These are phyloP conservation scores for Suillus paluster DNA, from an alignment of 768 basidiomycete species.

Conservation along the genomic window DNA sequence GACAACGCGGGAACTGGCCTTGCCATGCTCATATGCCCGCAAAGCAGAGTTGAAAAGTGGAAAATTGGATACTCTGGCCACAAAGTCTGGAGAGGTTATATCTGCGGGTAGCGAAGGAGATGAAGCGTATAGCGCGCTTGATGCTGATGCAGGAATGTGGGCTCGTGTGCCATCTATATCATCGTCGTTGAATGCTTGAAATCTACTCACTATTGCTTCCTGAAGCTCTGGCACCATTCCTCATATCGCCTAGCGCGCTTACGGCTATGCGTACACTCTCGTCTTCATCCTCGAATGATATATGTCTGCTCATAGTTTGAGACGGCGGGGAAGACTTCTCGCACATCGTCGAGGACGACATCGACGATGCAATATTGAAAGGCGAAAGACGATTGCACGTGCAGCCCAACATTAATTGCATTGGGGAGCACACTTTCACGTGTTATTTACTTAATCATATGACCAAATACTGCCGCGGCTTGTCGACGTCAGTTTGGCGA, in stretches of 20 bases:
- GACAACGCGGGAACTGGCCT: slow-evolving; percentile 82
- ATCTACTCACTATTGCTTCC: slow-evolving; percentile 17
- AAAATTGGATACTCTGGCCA: slow-evolving; percentile 65
- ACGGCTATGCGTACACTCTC: slow-evolving; percentile 83
- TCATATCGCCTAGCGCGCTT: slow-evolving; percentile 78
- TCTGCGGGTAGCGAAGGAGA: slow-evolving; percentile 19
- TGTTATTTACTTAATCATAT: slow-evolving; percentile 19
- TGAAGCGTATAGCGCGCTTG: slow-evolving; percentile 17
- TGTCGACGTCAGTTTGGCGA: neutral
- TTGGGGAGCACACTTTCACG: slow-evolving; percentile 25
- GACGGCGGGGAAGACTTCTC: slow-evolving; percentile 18
- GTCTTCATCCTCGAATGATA: slow-evolving; percentile 56
- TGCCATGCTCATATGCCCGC: slow-evolving; percentile 79
- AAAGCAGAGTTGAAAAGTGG: slow-evolving; percentile 78
- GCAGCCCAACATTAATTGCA: slow-evolving; percentile 9
- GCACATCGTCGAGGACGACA: slow-evolving; percentile 18
- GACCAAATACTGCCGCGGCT: slow-evolving; percentile 9
- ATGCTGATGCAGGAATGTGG: slow-evolving; percentile 13
- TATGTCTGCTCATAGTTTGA: slow-evolving; percentile 7
- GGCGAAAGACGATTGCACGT: slow-evolving; percentile 11
- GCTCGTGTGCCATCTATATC: slow-evolving; percentile 1
- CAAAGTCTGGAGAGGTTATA: slow-evolving; percentile 35
- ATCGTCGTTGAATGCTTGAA: slow-evolving; percentile 1
- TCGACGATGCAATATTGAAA: slow-evolving; percentile 8
- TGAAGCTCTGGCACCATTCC: slow-evolving; percentile 44